phyloP scores from a whole-genome alignment of 768 basidiomycete species.

The Cystofilobasidium bisporidii region DNA sequence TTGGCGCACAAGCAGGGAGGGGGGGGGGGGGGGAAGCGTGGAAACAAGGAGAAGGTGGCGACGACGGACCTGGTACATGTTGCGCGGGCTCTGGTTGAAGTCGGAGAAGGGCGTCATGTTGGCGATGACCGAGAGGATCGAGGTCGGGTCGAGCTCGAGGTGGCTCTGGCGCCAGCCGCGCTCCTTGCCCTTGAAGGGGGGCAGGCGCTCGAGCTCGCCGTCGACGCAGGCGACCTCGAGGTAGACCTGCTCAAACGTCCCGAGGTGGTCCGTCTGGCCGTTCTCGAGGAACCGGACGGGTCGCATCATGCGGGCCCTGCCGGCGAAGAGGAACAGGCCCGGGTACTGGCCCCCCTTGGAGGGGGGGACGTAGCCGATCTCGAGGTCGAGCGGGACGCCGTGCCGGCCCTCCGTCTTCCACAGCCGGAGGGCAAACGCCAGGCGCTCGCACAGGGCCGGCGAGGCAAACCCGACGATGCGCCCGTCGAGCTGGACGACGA shows the following conservation, averaged over 20 bases:
- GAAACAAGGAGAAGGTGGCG: too few relatives aligned
- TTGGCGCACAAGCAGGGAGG: too few relatives aligned
- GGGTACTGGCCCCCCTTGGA: conserved; percentile 94
- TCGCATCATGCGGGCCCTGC: conserved; percentile 88
- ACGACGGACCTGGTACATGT: conserved; percentile 40
- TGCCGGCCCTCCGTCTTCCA: conserved; percentile 87
- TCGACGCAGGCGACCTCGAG: conserved; percentile 93
- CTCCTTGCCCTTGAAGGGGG: conserved; percentile 29
- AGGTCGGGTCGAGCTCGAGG: conserved; percentile 87
- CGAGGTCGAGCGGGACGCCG: conserved; percentile 79
- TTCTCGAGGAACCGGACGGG: conserved; percentile 87
- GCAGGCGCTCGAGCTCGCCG: conserved; percentile 61
- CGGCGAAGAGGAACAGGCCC: conserved; percentile 83
- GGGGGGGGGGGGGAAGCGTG: neutral
- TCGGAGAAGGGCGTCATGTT: conserved; percentile 98
- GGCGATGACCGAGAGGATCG: conserved; percentile 90
- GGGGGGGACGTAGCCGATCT: conserved; percentile 81
- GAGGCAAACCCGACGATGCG: conserved; percentile 88
- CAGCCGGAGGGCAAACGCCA: conserved; percentile 74
- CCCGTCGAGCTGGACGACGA: conserved; percentile 90
- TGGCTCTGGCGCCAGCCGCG: conserved; percentile 48
- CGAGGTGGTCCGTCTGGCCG: conserved; percentile 76
- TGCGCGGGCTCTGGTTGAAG: conserved; percentile 78
- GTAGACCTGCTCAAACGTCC: conserved; percentile 97
- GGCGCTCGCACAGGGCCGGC: conserved; percentile 58